These are phyloP conservation scores for Elsinoe arachidis DNA, from an alignment of 2,329 filamentous ascomycete species.

Conservation along the genomic window DNA sequence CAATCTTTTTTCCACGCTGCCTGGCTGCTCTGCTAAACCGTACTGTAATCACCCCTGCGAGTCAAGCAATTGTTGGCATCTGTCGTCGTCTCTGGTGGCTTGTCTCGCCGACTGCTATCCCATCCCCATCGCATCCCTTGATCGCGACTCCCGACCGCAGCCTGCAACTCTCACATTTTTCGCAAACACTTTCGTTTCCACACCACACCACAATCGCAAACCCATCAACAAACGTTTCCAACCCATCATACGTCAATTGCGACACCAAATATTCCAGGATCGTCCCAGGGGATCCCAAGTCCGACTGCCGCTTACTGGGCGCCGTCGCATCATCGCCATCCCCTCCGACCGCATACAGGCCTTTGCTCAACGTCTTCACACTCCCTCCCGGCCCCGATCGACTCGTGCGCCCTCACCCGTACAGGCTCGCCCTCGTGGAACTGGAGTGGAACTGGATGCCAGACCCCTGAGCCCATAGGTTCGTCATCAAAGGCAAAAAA, in stretches of 20 bases:
- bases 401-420: not conserved
- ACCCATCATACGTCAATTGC: not conserved
- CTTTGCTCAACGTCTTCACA: conserved; percentile 11
- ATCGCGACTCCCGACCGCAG: not conserved
- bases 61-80: not conserved
- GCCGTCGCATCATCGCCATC: conserved; percentile 10
- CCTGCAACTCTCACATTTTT: not conserved
- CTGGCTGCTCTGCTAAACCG: not conserved
- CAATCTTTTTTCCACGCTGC: not conserved
- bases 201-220: not conserved
- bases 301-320: conserved; percentile 8
- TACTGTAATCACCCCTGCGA: not conserved
- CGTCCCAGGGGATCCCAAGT: not conserved
- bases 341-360: conserved; percentile 9
- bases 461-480: conserved; percentile 10
- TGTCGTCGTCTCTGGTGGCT: not conserved
- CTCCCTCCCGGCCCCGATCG: conserved; percentile 5
- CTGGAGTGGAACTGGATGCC: not conserved
- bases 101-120: not conserved
- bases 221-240: not conserved
- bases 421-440: not conserved
- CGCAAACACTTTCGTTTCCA: not conserved
- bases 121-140: not conserved
- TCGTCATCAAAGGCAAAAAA: conserved; percentile 12
- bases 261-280: not conserved